Evolutionary conservation across 352 stramenopile species (phyloP).

Genomic region (Phytopythium aichiense): DNA sequence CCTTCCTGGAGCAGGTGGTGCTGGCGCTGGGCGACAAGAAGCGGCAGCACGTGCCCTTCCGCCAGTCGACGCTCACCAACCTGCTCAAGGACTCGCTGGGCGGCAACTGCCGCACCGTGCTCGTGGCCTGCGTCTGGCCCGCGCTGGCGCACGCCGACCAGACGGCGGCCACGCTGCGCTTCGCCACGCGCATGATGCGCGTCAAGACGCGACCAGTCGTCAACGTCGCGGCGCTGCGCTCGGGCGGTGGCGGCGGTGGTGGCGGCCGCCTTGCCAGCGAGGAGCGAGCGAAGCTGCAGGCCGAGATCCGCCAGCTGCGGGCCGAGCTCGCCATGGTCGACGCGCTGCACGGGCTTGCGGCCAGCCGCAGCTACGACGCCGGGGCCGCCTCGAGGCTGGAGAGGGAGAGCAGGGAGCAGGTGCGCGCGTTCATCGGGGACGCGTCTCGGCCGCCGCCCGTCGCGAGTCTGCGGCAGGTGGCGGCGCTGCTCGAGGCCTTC

Average conservation of each 20-base stretch:
- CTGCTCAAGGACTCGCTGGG: slow-evolving; percentile 87
- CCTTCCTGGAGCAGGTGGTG: slow-evolving; percentile 82
- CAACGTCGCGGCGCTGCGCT: slow-evolving; percentile 31
- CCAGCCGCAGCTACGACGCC: slow-evolving; percentile 3
- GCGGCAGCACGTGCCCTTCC: slow-evolving; percentile 87
- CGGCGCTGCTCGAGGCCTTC: slow-evolving; percentile 40
- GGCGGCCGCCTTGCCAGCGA: slow-evolving; percentile 12
- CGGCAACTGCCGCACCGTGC: slow-evolving; percentile 74
- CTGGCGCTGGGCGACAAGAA: slow-evolving; percentile 90
- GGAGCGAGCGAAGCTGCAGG: slow-evolving; percentile 19
- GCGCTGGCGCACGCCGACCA: slow-evolving; percentile 68
- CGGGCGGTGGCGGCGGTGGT: slow-evolving; percentile 5
- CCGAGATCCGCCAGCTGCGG: slow-evolving; percentile 54
- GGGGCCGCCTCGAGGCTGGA: slow-evolving; percentile 9
- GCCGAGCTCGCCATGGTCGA: slow-evolving; percentile 64
- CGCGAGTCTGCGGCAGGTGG: slow-evolving; percentile 40
- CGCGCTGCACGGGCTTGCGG: slow-evolving; percentile 39
- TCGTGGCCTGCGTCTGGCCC: slow-evolving; percentile 87
- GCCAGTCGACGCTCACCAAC: slow-evolving; percentile 92
- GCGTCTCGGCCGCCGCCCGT: slow-evolving; percentile 20
- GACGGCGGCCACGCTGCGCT: slow-evolving; percentile 88
- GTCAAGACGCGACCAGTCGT: slow-evolving; percentile 75
- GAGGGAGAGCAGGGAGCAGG: slow-evolving; percentile 20
- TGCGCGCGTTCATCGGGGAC: slow-evolving; percentile 33
- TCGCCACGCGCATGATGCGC: slow-evolving; percentile 85